A percentile compares a stretch with the other conserved stretches of the same genome.
Conservation (phyloP, 140 eudicot genomes). For the Oenanthe javanica region DNA sequence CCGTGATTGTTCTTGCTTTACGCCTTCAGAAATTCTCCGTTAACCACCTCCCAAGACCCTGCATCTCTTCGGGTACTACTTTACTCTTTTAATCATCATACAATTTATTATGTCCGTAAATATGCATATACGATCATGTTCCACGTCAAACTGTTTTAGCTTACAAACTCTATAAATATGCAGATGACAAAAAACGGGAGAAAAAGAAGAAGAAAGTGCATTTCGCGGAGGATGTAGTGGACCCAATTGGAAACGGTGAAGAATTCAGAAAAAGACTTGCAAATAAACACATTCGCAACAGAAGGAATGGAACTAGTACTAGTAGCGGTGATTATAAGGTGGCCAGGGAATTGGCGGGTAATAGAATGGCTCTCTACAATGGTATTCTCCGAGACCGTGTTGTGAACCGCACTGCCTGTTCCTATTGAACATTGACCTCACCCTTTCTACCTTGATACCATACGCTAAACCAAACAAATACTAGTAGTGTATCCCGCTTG, state of each 20-base stretch:
- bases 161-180: background rate
- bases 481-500: too few relatives aligned
- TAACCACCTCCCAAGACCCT: conserved; percentile 28
- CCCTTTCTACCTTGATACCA: too few relatives aligned
- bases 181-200: conserved; percentile 41
- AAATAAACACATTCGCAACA: background rate
- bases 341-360: conserved; percentile 44
- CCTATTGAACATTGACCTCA: conserved; percentile 13
- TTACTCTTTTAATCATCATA: background rate
- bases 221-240: conserved; percentile 84
- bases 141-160: background rate
- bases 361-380: conserved; percentile 59
- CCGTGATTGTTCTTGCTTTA: conserved; percentile 55
- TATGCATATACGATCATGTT: background rate
- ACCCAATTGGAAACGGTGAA: conserved; percentile 60
- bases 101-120: too few relatives aligned
- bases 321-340: background rate
- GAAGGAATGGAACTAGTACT: background rate
- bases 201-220: conserved; percentile 55
- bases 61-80: conserved; percentile 33
- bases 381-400: conserved; percentile 66
- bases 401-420: conserved; percentile 38
- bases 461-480: background rate
- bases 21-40: conserved; percentile 44
- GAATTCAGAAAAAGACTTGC: conserved; percentile 45